Evolutionary conservation across 257 asterid genomes (phyloP).

Genomic region (Linderniella brevidens): DNA sequence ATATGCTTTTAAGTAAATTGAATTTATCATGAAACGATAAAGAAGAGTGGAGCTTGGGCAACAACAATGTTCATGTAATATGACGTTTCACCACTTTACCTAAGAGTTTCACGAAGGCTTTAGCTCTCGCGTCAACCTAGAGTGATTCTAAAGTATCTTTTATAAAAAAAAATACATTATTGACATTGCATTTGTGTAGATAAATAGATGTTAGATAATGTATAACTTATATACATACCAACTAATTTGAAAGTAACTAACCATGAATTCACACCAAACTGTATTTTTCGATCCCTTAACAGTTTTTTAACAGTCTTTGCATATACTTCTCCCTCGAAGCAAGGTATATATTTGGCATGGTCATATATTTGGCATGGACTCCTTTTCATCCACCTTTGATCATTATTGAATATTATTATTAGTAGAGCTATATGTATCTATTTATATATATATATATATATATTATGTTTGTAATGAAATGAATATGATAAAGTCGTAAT

Average conservation of each 20-base stretch:
- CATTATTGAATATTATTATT: no score
- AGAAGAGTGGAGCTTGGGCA: constrained; percentile 46
- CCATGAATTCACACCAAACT: constrained; percentile 16
- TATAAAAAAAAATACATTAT: constrained; percentile 3
- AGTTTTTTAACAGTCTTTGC: constrained; percentile 7
- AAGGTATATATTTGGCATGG: constrained; percentile 11
- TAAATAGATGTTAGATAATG: no score
- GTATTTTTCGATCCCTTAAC: neutral
- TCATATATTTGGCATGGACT: constrained; percentile 8
- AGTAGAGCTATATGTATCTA: no score
- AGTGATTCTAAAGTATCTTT: constrained; percentile 47
- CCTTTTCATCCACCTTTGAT: constrained; percentile 13
- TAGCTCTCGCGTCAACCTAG: constrained; percentile 25
- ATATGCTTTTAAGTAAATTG: no score
- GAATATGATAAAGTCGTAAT: no score
- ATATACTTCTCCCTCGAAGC: constrained; percentile 16
- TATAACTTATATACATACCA: constrained; percentile 22
- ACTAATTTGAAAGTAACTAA: constrained; percentile 47
- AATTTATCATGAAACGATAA: neutral
- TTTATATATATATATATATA: no score
- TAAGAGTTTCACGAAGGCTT: constrained; percentile 1
- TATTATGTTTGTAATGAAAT: no score
- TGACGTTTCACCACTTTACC: constrained; percentile 70
- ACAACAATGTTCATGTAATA: constrained; percentile 12
- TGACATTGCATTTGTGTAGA: no score